Evolutionary conservation across 495 filamentous ascomycete species (phyloP).

Genomic region (Trichoderma erinaceum): DNA sequence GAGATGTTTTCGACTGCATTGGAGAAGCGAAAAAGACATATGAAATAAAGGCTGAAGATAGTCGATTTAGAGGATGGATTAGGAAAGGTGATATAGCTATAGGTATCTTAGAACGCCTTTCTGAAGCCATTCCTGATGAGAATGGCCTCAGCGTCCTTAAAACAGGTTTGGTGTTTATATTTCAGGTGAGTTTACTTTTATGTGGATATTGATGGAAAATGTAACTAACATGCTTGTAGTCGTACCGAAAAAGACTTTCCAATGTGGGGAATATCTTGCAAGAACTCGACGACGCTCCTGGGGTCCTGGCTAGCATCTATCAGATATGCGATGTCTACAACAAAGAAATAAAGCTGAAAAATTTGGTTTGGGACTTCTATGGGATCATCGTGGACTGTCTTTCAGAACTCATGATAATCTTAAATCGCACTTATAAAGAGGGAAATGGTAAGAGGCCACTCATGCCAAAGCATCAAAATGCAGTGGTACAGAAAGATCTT

Average conservation of each 20-base stretch:
- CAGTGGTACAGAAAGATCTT: background rate
- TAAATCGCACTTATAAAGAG: background rate
- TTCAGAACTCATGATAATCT: background rate
- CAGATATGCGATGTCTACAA: background rate
- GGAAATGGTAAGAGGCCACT: background rate
- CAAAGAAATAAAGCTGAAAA: background rate
- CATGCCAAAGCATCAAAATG: background rate
- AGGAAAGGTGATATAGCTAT: background rate
- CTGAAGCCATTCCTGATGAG: background rate
- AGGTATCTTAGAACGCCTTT: background rate
- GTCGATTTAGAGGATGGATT: constrained; percentile 1
- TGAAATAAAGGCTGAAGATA: background rate
- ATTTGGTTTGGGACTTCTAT: constrained; percentile 7
- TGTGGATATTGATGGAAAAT: background rate
- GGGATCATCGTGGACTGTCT: background rate
- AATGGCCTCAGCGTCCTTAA: background rate
- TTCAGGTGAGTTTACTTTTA: background rate
- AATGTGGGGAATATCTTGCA: background rate
- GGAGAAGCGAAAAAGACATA: constrained; percentile 5
- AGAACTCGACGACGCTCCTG: background rate
- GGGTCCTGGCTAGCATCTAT: background rate
- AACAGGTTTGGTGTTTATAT: background rate
- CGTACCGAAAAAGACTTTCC: background rate
- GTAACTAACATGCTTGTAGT: background rate
- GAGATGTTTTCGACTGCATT: constrained; percentile 7